Conservation (phyloP, 345 rosid species). For the Citropsis articulata region DNA sequence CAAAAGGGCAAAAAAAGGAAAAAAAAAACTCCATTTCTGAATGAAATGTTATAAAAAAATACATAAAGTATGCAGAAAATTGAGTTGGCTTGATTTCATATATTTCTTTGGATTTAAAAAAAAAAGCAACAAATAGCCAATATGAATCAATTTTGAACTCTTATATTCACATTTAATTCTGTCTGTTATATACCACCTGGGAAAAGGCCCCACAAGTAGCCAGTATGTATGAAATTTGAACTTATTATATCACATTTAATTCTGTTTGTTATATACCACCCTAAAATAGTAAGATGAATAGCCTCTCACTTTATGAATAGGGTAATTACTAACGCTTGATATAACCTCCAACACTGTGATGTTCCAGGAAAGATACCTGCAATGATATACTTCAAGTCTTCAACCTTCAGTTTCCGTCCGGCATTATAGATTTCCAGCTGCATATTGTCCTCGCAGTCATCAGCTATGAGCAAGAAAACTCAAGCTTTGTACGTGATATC, state of each 20-base stretch:
- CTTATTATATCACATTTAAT: neutral
- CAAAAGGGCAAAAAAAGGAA: no score
- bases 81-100: neutral
- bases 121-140: neutral
- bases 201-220: neutral
- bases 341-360: neutral
- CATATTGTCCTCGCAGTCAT: neutral
- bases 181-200: no score
- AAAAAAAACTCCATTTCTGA: neutral
- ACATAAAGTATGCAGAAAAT: no score
- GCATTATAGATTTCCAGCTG: neutral
- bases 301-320: neutral
- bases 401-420: no score
- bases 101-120: neutral
- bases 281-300: neutral
- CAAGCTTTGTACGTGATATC: neutral
- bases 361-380: neutral
- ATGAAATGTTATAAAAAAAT: no score
- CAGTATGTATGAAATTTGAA: neutral
- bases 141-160: neutral
- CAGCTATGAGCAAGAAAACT: neutral
- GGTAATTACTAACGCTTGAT: neutral
- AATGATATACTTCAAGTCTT: no score
- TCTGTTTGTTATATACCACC: no score
- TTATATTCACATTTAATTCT: neutral